Percentiles rank a stretch among this genome's conserved stretches.
Evolutionary conservation across 2,329 filamentous ascomycete species (phyloP).

Genomic region (Aureobasidium sp.): DNA sequence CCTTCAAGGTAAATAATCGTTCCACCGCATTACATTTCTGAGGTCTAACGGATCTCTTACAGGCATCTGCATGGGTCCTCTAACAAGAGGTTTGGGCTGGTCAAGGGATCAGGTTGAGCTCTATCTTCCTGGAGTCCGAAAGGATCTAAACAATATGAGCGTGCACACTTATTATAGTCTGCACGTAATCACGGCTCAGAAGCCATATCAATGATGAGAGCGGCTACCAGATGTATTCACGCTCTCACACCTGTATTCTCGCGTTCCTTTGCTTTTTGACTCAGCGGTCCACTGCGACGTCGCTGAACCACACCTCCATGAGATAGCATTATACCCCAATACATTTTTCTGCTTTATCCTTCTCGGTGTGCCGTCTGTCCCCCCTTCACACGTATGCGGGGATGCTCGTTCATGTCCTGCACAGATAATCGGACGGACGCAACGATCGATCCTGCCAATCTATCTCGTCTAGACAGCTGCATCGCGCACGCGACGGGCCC

Average conservation of each 20-base stretch:
- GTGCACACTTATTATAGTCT: conserved; percentile 31
- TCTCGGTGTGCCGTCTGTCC: background rate
- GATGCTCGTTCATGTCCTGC: background rate
- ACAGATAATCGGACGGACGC: background rate
- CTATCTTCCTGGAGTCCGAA: conserved; percentile 30
- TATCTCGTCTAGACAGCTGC: conserved; percentile 1
- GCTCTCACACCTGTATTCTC: background rate
- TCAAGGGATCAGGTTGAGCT: conserved; percentile 38
- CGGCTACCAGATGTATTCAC: background rate
- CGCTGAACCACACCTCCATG: background rate
- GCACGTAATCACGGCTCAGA: conserved; percentile 11
- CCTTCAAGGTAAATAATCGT: conserved; percentile 5
- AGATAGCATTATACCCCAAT: conserved; percentile 15
- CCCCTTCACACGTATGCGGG: background rate
- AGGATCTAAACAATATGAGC: conserved; percentile 28
- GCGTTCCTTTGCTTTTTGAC: background rate
- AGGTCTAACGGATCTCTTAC: background rate
- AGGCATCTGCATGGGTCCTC: conserved; percentile 14
- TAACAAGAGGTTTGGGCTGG: conserved; percentile 38
- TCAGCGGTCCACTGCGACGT: background rate
- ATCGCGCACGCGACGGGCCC: conserved; percentile 2
- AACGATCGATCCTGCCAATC: background rate
- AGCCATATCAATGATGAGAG: conserved; percentile 8
- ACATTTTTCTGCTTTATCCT: background rate
- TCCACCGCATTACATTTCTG: background rate